phyloP scores from a whole-genome alignment of 495 filamentous ascomycete species.

The Podospora sp. region DNA sequence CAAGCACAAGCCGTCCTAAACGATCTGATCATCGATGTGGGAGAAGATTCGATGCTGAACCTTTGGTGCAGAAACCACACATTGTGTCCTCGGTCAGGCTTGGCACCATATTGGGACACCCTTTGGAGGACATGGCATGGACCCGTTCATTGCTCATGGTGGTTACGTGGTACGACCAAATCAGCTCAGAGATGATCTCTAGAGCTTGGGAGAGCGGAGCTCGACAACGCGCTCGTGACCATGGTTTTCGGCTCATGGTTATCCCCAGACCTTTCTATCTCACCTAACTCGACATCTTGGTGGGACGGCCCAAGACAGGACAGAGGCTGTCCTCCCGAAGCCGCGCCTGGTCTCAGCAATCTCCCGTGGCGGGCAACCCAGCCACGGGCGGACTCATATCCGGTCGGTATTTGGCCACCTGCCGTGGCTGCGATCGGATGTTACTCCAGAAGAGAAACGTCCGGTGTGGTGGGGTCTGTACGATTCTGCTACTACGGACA shows the following conservation, averaged over 20 bases:
- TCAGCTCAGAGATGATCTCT: background rate
- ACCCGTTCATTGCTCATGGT: background rate
- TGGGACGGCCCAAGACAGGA: slow-evolving; percentile 5
- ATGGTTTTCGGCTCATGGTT: background rate
- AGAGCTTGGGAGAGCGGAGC: background rate
- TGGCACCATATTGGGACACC: slow-evolving; percentile 5
- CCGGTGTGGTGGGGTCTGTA: slow-evolving; percentile 19
- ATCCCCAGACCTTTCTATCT: background rate
- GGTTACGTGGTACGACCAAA: background rate
- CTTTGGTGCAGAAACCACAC: slow-evolving; percentile 10
- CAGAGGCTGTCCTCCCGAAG: background rate
- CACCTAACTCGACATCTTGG: background rate
- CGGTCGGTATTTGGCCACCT: slow-evolving; percentile 13
- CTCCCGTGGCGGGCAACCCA: slow-evolving; percentile 6
- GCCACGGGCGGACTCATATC: slow-evolving; percentile 14
- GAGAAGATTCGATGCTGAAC: slow-evolving; percentile 20
- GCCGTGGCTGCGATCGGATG: slow-evolving; percentile 23
- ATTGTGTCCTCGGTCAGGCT: slow-evolving; percentile 10
- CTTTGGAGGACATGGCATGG: background rate
- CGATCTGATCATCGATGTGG: slow-evolving; percentile 6
- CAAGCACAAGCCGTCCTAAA: slow-evolving; percentile 20
- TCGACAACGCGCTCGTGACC: background rate
- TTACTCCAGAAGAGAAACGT: slow-evolving; percentile 6
- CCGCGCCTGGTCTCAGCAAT: slow-evolving; percentile 10
- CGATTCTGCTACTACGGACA: background rate